A percentile compares a stretch with the other conserved stretches of the same genome.
Evolutionary conservation across 2,329 filamentous ascomycete genomes (phyloP).

Genomic region (Corniculantispora saksenae): DNA sequence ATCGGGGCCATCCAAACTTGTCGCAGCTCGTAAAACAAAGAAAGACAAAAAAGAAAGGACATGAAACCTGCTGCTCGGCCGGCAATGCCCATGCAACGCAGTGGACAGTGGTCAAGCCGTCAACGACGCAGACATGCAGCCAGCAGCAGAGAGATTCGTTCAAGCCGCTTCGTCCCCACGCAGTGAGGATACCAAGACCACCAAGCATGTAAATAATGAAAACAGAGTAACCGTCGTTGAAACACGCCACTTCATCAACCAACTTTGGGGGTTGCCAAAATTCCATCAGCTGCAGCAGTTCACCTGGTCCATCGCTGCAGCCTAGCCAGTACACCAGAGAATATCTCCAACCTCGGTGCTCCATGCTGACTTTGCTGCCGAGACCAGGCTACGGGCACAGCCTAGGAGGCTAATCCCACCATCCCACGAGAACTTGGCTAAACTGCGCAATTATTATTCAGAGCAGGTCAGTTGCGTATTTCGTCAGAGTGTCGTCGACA

Average conservation of each 20-base stretch:
- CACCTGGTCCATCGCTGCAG: too few species aligned
- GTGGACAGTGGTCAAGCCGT: not conserved
- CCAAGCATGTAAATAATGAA: constrained; percentile 16
- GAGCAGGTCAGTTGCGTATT: not conserved
- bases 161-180: not conserved
- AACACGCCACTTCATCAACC: constrained; percentile 13
- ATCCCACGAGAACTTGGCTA: constrained; percentile 3
- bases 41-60: constrained; percentile 24
- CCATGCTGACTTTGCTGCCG: constrained; percentile 2
- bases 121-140: not conserved
- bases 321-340: not conserved
- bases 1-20: constrained; percentile 20
- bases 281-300: too few species aligned
- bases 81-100: constrained; percentile 1
- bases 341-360: not conserved
- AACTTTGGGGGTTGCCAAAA: constrained; percentile 1
- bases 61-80: constrained; percentile 12
- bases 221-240: constrained; percentile 18
- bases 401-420: constrained; percentile 1
- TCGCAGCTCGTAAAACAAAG: constrained; percentile 24
- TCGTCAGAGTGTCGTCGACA: constrained; percentile 9
- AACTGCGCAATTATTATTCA: constrained; percentile 4
- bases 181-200: constrained; percentile 7
- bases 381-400: not conserved
- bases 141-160: not conserved